phyloP scores from a whole-genome alignment of 2,329 filamentous ascomycete species.

The Rhytidhysteron rufulum region DNA sequence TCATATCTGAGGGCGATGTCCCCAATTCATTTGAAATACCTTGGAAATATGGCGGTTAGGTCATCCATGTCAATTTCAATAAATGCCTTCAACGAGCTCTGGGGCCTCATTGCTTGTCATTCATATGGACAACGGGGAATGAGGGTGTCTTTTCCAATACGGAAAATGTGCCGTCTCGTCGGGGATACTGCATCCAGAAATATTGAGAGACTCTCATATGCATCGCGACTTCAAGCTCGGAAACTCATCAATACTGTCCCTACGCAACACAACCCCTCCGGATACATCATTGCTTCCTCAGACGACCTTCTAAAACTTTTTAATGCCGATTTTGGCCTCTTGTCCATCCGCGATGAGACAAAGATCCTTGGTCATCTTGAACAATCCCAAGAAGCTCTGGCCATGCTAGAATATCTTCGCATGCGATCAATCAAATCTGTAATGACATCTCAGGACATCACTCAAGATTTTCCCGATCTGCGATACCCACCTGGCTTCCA shows the following conservation, averaged over 20 bases:
- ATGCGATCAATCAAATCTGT: constrained; percentile 73
- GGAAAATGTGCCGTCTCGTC: constrained; percentile 86
- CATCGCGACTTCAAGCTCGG: constrained; percentile 75
- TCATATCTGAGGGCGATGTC: constrained; percentile 86
- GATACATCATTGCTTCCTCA: constrained; percentile 85
- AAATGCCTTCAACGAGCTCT: constrained; percentile 78
- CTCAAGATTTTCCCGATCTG: constrained; percentile 74
- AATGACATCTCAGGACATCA: constrained; percentile 71
- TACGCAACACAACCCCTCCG: constrained; percentile 75
- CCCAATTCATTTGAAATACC: constrained; percentile 82
- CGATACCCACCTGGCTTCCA: constrained; percentile 75
- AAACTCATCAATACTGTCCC: constrained; percentile 86
- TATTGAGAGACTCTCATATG: constrained; percentile 83
- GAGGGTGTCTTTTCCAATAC: constrained; percentile 87
- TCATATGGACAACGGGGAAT: constrained; percentile 73
- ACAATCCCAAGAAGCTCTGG: constrained; percentile 77
- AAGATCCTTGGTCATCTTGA: constrained; percentile 75
- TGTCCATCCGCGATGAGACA: constrained; percentile 84
- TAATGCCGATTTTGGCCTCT: constrained; percentile 78
- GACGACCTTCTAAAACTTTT: constrained; percentile 82
- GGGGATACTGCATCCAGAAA: constrained; percentile 83
- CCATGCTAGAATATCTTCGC: constrained; percentile 78
- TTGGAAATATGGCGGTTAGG: constrained; percentile 85
- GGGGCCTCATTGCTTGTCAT: constrained; percentile 86
- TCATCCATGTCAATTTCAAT: constrained; percentile 94